phyloP scores from a whole-genome alignment of 108 stramenopile genomes.

The Nitzschia inconspicua region DNA sequence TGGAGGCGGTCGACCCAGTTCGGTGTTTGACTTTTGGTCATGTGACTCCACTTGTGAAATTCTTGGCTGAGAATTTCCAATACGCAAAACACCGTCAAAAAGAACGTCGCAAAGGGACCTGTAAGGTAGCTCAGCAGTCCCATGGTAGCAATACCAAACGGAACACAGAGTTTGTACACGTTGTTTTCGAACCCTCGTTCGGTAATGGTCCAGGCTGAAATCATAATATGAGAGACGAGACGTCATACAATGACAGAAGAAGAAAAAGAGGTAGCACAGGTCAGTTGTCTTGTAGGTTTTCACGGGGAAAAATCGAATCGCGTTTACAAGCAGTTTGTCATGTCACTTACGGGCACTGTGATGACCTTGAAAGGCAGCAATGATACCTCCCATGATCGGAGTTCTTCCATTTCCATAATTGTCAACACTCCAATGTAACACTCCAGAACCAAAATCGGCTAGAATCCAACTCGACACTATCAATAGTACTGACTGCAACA shows the following conservation, averaged over 20 bases:
- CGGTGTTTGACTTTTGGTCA: conserved; percentile 57
- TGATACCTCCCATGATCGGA: conserved; percentile 89
- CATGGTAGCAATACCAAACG: conserved; percentile 70
- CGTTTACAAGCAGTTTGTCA: too few species aligned
- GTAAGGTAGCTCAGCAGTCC: conserved; percentile 34
- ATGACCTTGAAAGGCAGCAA: conserved; percentile 95
- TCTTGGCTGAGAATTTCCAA: conserved; percentile 85
- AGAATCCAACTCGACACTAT: conserved; percentile 52
- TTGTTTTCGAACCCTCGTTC: conserved; percentile 91
- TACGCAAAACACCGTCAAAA: conserved; percentile 66
- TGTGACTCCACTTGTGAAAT: conserved; percentile 88
- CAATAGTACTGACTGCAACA: conserved; percentile 30
- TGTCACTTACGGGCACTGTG: conserved; percentile 90
- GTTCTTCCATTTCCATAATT: conserved; percentile 92
- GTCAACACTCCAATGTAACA: conserved; percentile 94
- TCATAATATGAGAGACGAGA: too few species aligned
- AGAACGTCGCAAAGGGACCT: conserved; percentile 49
- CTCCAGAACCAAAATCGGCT: conserved; percentile 85
- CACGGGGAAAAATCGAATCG: too few species aligned
- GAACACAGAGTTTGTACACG: conserved; percentile 88
- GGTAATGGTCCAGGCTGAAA: conserved; percentile 95
- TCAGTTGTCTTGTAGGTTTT: too few species aligned
- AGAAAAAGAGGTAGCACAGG: too few species aligned
- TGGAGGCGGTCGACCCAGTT: conserved; percentile 60
- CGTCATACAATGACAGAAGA: too few species aligned